Evolutionary conservation across 768 basidiomycete species (phyloP).

Genomic region (Leucocoprinus sp.): DNA sequence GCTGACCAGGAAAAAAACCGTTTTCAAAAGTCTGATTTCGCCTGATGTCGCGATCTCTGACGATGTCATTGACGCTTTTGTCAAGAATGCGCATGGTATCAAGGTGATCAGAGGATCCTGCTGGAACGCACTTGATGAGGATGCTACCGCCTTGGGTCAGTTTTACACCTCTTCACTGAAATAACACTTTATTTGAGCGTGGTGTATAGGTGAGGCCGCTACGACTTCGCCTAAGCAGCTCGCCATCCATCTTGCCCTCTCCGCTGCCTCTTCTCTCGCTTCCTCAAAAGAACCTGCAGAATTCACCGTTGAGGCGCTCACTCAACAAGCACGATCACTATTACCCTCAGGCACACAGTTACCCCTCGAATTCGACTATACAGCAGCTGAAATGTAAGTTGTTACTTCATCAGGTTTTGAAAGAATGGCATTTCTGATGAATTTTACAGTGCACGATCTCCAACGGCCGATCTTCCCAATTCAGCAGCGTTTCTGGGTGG

Average conservation of each 20-base stretch:
- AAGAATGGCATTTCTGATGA: no score
- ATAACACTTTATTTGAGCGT: background rate
- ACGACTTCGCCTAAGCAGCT: conserved; percentile 42
- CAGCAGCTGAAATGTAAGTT: conserved; percentile 73
- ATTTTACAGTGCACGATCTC: conserved; percentile 78
- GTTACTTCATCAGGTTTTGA: no score
- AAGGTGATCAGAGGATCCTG: conserved; percentile 54
- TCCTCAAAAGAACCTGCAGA: conserved; percentile 17
- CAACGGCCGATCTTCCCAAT: conserved; percentile 83
- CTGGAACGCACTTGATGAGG: conserved; percentile 50
- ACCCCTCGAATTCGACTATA: conserved; percentile 47
- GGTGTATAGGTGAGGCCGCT: conserved; percentile 31
- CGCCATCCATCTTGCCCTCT: conserved; percentile 67
- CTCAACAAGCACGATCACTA: conserved; percentile 38
- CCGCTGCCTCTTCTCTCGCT: conserved; percentile 39
- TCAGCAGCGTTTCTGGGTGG: conserved; percentile 92
- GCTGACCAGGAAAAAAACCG: conserved; percentile 62
- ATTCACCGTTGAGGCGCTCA: conserved; percentile 45
- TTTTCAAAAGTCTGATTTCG: conserved; percentile 42
- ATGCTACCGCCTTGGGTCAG: conserved; percentile 43
- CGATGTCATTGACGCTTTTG: conserved; percentile 56
- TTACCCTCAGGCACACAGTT: conserved; percentile 43
- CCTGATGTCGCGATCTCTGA: conserved; percentile 30
- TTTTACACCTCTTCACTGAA: conserved; percentile 7
- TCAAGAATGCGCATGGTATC: conserved; percentile 74